Evolutionary conservation across 495 filamentous ascomycete genomes (phyloP).

Genomic region (Usnea hakonensis): DNA sequence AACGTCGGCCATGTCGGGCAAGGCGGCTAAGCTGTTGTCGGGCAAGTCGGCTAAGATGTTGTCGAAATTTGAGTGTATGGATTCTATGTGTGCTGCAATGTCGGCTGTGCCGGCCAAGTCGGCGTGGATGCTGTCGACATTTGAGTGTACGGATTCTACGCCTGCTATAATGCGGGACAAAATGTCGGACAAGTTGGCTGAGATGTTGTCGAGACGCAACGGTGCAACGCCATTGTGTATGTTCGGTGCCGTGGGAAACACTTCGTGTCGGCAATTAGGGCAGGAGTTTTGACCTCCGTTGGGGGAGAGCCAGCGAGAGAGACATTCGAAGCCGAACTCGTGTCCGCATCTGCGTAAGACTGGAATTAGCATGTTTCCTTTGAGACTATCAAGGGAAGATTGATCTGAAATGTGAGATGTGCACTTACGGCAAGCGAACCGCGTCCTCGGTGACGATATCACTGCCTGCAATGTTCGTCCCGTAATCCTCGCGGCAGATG

Average conservation of each 20-base stretch:
- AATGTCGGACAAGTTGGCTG: too few relatives aligned
- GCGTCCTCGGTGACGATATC: not conserved
- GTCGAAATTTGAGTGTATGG: not conserved
- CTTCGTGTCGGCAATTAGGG: not conserved
- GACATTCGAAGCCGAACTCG: not conserved
- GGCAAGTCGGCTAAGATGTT: too few relatives aligned
- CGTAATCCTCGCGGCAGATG: not conserved
- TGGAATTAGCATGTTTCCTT: too few relatives aligned
- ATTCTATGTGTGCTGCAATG: not conserved
- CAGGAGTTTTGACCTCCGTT: not conserved
- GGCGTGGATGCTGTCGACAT: not conserved
- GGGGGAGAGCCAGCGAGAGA: not conserved
- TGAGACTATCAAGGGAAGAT: too few relatives aligned
- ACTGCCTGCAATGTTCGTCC: not conserved
- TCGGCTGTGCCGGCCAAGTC: not conserved
- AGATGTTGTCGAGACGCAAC: too few relatives aligned
- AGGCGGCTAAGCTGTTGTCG: too few relatives aligned
- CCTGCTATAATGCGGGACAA: too few relatives aligned
- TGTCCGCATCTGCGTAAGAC: too few relatives aligned
- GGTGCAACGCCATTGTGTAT: too few relatives aligned
- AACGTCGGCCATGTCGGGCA: too few relatives aligned
- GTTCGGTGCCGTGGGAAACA: not conserved
- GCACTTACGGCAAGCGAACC: not conserved
- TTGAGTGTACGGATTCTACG: not conserved
- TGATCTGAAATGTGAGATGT: too few relatives aligned